These are phyloP conservation scores for Obba rivulosa DNA, from an alignment of 768 basidiomycete genomes.

Conservation along the genomic window DNA sequence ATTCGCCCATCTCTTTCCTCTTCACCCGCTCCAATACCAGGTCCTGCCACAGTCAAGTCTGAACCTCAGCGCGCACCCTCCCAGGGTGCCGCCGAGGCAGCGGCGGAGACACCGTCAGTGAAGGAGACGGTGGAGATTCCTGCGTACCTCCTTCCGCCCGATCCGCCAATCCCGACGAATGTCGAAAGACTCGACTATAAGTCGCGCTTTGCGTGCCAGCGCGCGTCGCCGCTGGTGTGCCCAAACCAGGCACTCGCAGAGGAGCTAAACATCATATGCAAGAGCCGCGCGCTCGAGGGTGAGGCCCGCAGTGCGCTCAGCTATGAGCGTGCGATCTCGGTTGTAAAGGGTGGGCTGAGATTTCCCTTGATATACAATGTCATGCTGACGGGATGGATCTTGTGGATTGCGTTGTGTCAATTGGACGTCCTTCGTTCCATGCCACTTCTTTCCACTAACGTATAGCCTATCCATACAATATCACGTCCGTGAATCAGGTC, in stretches of 20 bases:
- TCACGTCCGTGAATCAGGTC: slow-evolving; percentile 24
- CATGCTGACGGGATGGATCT: no score
- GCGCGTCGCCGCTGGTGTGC: slow-evolving; percentile 63
- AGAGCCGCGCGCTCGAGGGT: slow-evolving; percentile 59
- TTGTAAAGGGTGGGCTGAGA: slow-evolving; percentile 26
- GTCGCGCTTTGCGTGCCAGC: slow-evolving; percentile 50
- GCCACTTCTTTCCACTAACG: no score
- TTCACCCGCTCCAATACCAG: neutral
- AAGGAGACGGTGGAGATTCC: slow-evolving; percentile 10
- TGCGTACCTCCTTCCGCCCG: slow-evolving; percentile 16
- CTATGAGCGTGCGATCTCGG: slow-evolving; percentile 70
- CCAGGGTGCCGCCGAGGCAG: neutral
- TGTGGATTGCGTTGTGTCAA: no score
- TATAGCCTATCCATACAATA: slow-evolving; percentile 28
- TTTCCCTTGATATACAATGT: no score
- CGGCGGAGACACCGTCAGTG: neutral
- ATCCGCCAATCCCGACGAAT: slow-evolving; percentile 14
- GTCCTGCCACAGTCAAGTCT: neutral
- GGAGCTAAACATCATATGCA: slow-evolving; percentile 56
- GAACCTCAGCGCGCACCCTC: neutral
- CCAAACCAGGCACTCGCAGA: slow-evolving; percentile 57
- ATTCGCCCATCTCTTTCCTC: neutral
- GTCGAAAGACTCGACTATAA: slow-evolving; percentile 22
- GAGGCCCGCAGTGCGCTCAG: slow-evolving; percentile 62
- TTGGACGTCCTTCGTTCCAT: no score